Evolutionary conservation across 805 yeast species (phyloP), one percentile per base, ranked within the genome.

Genomic region (Saccharomycopsis amapae): DNA sequence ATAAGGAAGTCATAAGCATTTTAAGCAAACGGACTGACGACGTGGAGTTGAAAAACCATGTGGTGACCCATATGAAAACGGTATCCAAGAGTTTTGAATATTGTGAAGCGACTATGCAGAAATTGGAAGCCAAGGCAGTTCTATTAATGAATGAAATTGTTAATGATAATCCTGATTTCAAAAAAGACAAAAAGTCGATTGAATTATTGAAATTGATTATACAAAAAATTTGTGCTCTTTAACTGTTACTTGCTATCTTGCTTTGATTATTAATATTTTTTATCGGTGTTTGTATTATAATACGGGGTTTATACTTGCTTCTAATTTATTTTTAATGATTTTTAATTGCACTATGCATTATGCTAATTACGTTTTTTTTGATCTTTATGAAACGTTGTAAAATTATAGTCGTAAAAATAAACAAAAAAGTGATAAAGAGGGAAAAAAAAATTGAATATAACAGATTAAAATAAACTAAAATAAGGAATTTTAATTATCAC

Each of bases 1-100:
- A 69, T 42, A 61, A 65, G 45, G 72, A 71, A 43, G 58, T 79
- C 9, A 51, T 71, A 44, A 68, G 70, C 39, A 77, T 79, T n/a
- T 60, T 82, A 45, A 68, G 66, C 47, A 67, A 71, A 53, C 71
- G 70, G 38, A 78, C 88, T 0, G 55, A 60, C 1, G 81, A 79
- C 56, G 57, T 53, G 3, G 65, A 67, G 5, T 55, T 75, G 41
- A 82, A 81, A 58, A 58, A 58, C 40, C 66, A 69, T 38, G 81
- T 82, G 1, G 61, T 82, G 13, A 59, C 62, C 9, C 67, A 71
- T 45, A 62, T 82, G 64, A 61, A 65, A 35, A 56, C 59, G 18
- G 53, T 51, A 5, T 60, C 74, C 1, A 56, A 60, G 5, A 67
- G 73, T 43, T 68, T 76, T 38, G 62, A 62, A 9, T 71, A 75